These are phyloP conservation scores for Zymoseptoria crescenta DNA, from an alignment of 2,329 filamentous ascomycete species.

Conservation along the genomic window DNA sequence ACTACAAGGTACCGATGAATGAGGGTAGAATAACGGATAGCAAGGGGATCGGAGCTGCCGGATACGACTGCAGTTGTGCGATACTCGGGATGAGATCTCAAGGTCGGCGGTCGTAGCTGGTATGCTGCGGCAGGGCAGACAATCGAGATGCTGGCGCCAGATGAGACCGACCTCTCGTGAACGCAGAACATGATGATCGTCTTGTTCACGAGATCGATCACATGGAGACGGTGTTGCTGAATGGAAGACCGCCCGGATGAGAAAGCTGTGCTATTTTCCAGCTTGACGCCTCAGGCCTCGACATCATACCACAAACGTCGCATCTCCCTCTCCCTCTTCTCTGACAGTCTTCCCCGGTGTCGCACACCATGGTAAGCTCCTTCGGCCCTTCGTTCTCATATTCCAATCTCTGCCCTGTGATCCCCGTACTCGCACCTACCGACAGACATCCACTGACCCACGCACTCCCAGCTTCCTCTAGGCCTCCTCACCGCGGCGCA, in stretches of 20 bases:
- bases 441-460: not conserved
- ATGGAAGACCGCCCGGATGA: not conserved
- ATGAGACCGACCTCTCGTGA: not conserved
- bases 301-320: not conserved
- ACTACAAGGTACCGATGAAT: not conserved
- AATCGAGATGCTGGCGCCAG: no score
- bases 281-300: not conserved
- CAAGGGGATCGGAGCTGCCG: not conserved
- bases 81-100: not conserved
- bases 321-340: not conserved
- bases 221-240: not conserved
- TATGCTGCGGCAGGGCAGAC: no score
- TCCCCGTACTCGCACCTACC: not conserved
- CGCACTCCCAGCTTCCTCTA: conserved; percentile 49
- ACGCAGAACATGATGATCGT: not conserved
- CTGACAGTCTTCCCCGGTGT: no score
- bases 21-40: not conserved
- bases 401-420: not conserved
- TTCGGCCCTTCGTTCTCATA: not conserved
- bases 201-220: not conserved
- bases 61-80: not conserved
- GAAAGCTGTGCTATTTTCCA: not conserved
- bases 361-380: not conserved
- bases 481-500: conserved; percentile 91
- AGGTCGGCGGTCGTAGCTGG: not conserved